These are phyloP conservation scores for Plectranthus barbatus DNA, from an alignment of 257 asterid genomes.

Conservation along the genomic window DNA sequence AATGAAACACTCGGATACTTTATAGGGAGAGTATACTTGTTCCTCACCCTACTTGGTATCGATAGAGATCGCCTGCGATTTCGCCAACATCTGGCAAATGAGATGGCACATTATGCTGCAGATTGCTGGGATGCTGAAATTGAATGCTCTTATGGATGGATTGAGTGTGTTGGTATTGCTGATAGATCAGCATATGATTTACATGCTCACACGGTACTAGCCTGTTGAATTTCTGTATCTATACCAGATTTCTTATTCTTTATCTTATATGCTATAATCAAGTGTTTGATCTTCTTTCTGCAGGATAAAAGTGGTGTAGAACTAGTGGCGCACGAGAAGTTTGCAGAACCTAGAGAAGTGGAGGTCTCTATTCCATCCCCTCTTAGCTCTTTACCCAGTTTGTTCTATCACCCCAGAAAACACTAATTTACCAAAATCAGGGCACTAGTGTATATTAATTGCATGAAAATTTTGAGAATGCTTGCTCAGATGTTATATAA, in stretches of 20 bases:
- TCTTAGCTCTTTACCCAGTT: neutral
- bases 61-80: conserved; percentile 68
- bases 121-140: conserved; percentile 97
- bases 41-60: conserved; percentile 65
- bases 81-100: conserved; percentile 76
- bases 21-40: conserved; percentile 74
- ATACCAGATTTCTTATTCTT: neutral
- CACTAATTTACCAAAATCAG: conserved; percentile 2
- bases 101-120: conserved; percentile 91
- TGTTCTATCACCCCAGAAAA: neutral
- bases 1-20: conserved; percentile 78
- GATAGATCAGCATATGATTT: conserved; percentile 83
- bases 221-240: neutral
- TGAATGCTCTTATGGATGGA: conserved; percentile 80
- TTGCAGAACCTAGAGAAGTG: conserved; percentile 69
- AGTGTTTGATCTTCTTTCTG: conserved; percentile 5
- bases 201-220: conserved; percentile 65
- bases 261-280: neutral
- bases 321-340: conserved; percentile 70
- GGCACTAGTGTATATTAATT: neutral
- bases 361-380: conserved; percentile 39
- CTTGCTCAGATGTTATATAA: neutral
- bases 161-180: conserved; percentile 82
- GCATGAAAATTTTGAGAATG: neutral
- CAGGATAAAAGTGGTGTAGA: conserved; percentile 74